Evolutionary conservation across 306 rosid genomes (phyloP).

Genomic region (Rubus parviflorus): DNA sequence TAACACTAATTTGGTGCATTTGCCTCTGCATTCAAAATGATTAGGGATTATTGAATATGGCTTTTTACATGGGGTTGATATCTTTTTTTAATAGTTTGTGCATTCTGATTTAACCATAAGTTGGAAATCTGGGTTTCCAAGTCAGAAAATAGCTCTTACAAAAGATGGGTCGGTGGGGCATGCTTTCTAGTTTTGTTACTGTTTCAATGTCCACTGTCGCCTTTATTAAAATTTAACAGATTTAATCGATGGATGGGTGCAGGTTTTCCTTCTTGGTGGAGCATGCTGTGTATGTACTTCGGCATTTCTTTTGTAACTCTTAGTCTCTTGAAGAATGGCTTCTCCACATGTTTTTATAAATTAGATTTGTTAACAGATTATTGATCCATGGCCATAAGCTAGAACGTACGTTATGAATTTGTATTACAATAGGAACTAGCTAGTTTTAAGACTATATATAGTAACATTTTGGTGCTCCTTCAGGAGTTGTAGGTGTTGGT

Average conservation of each 20-base stretch:
- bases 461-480: conserved; percentile 19
- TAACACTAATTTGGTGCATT: no score
- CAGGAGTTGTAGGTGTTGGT: conserved; percentile 76
- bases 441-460: not conserved
- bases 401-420: not conserved
- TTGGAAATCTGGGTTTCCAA: not conserved
- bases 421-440: conserved; percentile 14
- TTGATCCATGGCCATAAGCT: not conserved
- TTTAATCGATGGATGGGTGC: conserved; percentile 25
- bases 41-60: not conserved
- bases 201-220: not conserved
- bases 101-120: not conserved
- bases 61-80: not conserved
- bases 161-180: not conserved
- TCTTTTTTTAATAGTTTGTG: no score
- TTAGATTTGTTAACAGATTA: not conserved
- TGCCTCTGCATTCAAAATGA: not conserved
- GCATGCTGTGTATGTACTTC: conserved; percentile 92
- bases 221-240: not conserved
- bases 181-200: not conserved
- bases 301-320: conserved; percentile 97
- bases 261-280: conserved; percentile 93
- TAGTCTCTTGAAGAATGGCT: conserved; percentile 48
- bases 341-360: not conserved
- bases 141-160: not conserved